These are phyloP conservation scores for Graphium sp. DNA, from an alignment of 2,329 filamentous ascomycete species.

Conservation along the genomic window DNA sequence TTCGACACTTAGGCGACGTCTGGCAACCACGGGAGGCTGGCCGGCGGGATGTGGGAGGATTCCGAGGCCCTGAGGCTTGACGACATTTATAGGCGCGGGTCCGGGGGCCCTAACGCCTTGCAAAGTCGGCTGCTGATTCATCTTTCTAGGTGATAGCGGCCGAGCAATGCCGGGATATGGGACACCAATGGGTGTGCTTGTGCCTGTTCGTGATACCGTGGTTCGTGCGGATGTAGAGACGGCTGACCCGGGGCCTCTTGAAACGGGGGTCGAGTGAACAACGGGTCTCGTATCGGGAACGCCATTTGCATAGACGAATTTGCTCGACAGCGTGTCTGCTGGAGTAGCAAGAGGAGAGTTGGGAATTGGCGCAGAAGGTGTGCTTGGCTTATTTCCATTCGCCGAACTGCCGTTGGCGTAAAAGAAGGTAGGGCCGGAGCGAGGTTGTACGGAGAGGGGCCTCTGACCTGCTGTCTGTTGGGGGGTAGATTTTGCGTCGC, in stretches of 20 bases:
- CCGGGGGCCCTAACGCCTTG: no score
- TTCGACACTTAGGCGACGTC: no score
- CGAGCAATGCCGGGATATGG: no score
- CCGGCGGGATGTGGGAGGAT: no score
- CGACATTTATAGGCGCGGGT: no score
- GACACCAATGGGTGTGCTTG: no score
- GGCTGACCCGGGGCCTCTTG: slow-evolving; percentile 26
- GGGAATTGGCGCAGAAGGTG: slow-evolving; percentile 4
- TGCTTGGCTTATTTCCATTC: slow-evolving; percentile 17
- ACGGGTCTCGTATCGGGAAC: slow-evolving; percentile 28
- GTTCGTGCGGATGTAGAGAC: slow-evolving; percentile 25
- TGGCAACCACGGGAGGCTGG: no score
- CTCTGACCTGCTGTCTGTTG: slow-evolving; percentile 18
- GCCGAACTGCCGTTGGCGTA: slow-evolving; percentile 34
- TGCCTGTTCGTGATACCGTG: slow-evolving; percentile 18
- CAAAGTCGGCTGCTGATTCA: no score
- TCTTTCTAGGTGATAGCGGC: no score
- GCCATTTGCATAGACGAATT: slow-evolving; percentile 65
- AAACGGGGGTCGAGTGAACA: slow-evolving; percentile 16
- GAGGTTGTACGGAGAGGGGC: slow-evolving; percentile 7
- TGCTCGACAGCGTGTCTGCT: slow-evolving; percentile 20
- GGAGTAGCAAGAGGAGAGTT: slow-evolving; percentile 4
- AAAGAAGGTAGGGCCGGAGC: slow-evolving; percentile 26
- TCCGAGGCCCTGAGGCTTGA: no score
- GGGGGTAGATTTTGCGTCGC: slow-evolving; percentile 43